These are phyloP conservation scores for Cryptosporidium canis DNA, from an alignment of 169 alveolate genomes.

Conservation along the genomic window DNA sequence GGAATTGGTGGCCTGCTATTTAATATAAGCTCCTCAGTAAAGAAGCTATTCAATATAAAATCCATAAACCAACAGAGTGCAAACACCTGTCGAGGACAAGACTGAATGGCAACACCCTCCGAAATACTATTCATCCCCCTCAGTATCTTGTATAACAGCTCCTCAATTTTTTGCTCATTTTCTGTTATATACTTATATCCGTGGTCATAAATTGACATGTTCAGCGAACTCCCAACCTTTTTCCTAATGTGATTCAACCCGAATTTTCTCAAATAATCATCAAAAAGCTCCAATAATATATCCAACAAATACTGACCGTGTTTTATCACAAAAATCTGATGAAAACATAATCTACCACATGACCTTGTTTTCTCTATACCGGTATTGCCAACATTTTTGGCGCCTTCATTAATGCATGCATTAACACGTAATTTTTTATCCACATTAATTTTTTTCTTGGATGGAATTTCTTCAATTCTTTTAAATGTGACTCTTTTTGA, in stretches of 20 bases:
- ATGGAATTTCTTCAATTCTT: not conserved
- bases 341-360: slow-evolving; percentile 33
- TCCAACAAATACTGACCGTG: slow-evolving; percentile 36
- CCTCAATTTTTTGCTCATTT: not conserved
- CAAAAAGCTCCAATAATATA: slow-evolving; percentile 21
- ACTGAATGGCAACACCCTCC: slow-evolving; percentile 22
- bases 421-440: not conserved
- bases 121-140: slow-evolving; percentile 1
- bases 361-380: not conserved
- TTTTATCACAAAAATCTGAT: slow-evolving; percentile 9
- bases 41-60: not conserved
- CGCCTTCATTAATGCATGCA: not conserved
- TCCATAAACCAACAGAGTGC: slow-evolving; percentile 55
- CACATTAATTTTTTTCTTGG: not conserved
- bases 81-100: slow-evolving; percentile 51
- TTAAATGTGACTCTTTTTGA: slow-evolving; percentile 42
- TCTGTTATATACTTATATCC: not conserved
- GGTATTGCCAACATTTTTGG: not conserved
- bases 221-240: not conserved
- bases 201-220: not conserved
- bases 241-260: not conserved
- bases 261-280: slow-evolving; percentile 7
- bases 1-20: slow-evolving; percentile 22
- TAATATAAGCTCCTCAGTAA: not conserved
- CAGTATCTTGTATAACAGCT: not conserved